These are phyloP conservation scores for Penicillium longicatenatum DNA, from an alignment of 495 filamentous ascomycete genomes.

Conservation along the genomic window DNA sequence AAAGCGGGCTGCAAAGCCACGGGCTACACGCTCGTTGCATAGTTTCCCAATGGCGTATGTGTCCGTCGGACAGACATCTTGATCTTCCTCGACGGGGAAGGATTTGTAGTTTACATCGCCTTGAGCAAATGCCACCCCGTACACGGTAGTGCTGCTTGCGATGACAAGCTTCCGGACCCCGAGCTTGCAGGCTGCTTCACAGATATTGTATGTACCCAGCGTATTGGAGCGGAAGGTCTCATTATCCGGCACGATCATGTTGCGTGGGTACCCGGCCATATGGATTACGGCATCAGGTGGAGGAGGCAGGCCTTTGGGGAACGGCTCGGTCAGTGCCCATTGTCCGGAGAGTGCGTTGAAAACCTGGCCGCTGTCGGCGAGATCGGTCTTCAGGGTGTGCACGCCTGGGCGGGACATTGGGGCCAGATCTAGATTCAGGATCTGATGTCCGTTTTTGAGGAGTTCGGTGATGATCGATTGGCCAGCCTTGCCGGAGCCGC, in stretches of 20 bases:
- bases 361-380: constrained; percentile 60
- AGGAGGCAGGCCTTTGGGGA: constrained; percentile 34
- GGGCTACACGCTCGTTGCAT: constrained; percentile 55
- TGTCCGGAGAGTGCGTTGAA: constrained; percentile 58
- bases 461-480: constrained; percentile 58
- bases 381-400: constrained; percentile 59
- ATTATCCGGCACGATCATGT: constrained; percentile 60
- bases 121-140: constrained; percentile 59
- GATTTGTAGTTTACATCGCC: constrained; percentile 53
- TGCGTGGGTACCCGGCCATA: constrained; percentile 59
- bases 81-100: constrained; percentile 57
- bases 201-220: constrained; percentile 55
- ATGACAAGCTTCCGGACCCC: constrained; percentile 60
- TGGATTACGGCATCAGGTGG: constrained; percentile 60
- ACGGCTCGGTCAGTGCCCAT: constrained; percentile 50
- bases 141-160: constrained; percentile 55
- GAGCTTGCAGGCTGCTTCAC: constrained; percentile 60
- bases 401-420: constrained; percentile 45
- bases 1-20: constrained; percentile 55
- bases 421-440: constrained; percentile 59
- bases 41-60: constrained; percentile 60
- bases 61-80: constrained; percentile 52
- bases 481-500: constrained; percentile 61
- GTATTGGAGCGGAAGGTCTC: constrained; percentile 57
- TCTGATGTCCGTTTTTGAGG: constrained; percentile 49